Conservation (phyloP, 2,329 filamentous ascomycete genomes). For the Ceratocystis colombiana region DNA sequence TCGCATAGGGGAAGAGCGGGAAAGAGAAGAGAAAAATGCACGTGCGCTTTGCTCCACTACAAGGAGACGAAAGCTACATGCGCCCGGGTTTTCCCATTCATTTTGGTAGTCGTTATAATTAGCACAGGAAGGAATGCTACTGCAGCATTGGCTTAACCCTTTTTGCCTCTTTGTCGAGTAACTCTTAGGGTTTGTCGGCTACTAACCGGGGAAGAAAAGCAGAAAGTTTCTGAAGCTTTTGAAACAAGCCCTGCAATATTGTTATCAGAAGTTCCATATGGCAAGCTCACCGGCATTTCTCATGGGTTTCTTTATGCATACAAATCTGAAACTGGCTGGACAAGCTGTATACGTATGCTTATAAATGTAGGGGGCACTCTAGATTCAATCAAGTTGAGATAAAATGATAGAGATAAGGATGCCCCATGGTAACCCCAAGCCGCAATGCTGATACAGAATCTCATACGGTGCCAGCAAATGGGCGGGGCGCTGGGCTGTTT, state of each 20-base stretch:
- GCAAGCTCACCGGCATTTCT: neutral
- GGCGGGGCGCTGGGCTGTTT: neutral
- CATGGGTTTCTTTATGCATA: neutral
- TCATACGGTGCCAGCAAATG: neutral
- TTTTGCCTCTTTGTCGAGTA: neutral
- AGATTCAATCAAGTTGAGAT: neutral
- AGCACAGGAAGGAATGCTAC: neutral
- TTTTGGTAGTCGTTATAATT: constrained; percentile 5
- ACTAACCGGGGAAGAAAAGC: no score
- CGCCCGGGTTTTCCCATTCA: neutral
- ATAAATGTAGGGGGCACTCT: neutral
- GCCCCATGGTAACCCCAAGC: neutral
- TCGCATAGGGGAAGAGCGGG: neutral
- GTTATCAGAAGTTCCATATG: neutral
- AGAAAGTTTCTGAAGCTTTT: neutral
- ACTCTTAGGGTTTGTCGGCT: no score
- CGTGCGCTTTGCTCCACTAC: neutral
- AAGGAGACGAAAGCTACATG: constrained; percentile 4
- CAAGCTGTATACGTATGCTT: neutral
- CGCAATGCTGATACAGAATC: neutral
- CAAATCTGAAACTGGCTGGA: neutral
- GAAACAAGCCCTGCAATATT: neutral
- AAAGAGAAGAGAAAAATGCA: neutral
- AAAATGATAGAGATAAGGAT: neutral
- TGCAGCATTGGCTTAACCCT: neutral